Conservation (phyloP, 805 yeast species). For the Candida endomychidarum region DNA sequence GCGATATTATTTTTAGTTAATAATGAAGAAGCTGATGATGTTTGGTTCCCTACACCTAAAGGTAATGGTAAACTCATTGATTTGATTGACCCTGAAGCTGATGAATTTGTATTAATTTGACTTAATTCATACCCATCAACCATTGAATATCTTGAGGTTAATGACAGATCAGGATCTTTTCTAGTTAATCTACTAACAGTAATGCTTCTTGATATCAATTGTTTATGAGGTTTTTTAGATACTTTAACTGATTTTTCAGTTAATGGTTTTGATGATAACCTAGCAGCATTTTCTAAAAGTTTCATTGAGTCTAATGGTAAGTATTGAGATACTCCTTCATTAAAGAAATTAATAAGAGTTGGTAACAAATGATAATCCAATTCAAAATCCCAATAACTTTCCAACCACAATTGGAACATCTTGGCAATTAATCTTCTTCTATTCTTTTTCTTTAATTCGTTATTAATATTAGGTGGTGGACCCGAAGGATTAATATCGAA, state of each 20-base stretch:
- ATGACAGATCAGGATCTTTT: slow-evolving; percentile 19
- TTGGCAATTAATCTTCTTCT: slow-evolving; percentile 68
- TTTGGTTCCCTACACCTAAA: slow-evolving; percentile 42
- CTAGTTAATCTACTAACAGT: slow-evolving; percentile 36
- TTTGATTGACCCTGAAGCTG: slow-evolving; percentile 37
- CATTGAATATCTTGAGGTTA: slow-evolving; percentile 42
- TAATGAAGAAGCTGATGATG: slow-evolving; percentile 38
- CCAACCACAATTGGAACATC: slow-evolving; percentile 81
- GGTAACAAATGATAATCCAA: slow-evolving; percentile 62
- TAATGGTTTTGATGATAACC: slow-evolving; percentile 55
- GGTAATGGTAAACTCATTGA: slow-evolving; percentile 45
- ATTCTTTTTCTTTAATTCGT: slow-evolving; percentile 44
- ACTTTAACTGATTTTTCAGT: slow-evolving; percentile 32
- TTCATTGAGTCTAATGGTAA: slow-evolving; percentile 67
- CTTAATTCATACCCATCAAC: slow-evolving; percentile 61
- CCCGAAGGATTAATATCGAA: slow-evolving; percentile 51
- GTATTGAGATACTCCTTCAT: slow-evolving; percentile 63
- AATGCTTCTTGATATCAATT: slow-evolving; percentile 55
- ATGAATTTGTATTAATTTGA: slow-evolving; percentile 48
- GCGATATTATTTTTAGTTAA: slow-evolving; percentile 39
- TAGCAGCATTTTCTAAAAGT: slow-evolving; percentile 62
- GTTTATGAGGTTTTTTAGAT: slow-evolving; percentile 26
- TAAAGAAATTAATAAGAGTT: slow-evolving; percentile 73
- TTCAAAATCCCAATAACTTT: slow-evolving; percentile 79
- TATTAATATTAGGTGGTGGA: slow-evolving; percentile 16